Evolutionary conservation across 2,329 filamentous ascomycete species (phyloP).

Genomic region (Venturia pyrina): DNA sequence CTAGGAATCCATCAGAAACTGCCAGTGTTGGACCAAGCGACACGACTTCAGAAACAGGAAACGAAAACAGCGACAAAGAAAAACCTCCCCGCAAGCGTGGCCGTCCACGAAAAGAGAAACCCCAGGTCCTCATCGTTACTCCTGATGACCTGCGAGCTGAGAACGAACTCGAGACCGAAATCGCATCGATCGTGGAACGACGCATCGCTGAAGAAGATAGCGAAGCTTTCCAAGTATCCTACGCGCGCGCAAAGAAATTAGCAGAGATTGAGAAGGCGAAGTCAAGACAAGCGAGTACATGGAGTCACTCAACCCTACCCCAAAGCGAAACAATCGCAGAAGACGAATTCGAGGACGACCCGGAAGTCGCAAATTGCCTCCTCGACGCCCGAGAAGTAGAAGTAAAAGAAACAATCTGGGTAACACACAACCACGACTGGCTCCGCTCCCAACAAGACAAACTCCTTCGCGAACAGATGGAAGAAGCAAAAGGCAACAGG

Average conservation of each 20-base stretch:
- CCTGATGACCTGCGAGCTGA: conserved; percentile 38
- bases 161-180: conserved; percentile 35
- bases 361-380: conserved; percentile 73
- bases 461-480: conserved; percentile 60
- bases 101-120: conserved; percentile 6
- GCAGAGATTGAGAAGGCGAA: conserved; percentile 9
- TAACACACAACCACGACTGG: conserved; percentile 91
- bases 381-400: conserved; percentile 63
- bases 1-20: conserved; percentile 4
- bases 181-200: conserved; percentile 26
- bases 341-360: conserved; percentile 80
- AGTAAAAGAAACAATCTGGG: conserved; percentile 87
- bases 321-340: conserved; percentile 31
- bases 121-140: not conserved
- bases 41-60: not conserved
- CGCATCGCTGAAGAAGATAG: conserved; percentile 23
- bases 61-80: not conserved
- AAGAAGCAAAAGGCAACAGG: conserved; percentile 43
- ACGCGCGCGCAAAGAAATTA: conserved; percentile 18
- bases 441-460: conserved; percentile 79
- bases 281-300: not conserved
- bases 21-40: conserved; percentile 9
- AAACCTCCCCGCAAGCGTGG: conserved; percentile 9
- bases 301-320: conserved; percentile 3
- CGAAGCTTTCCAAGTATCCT: conserved; percentile 20